phyloP scores from a whole-genome alignment of 169 alveolate genomes.

The Ichthyophthirius multifiliis region DNA sequence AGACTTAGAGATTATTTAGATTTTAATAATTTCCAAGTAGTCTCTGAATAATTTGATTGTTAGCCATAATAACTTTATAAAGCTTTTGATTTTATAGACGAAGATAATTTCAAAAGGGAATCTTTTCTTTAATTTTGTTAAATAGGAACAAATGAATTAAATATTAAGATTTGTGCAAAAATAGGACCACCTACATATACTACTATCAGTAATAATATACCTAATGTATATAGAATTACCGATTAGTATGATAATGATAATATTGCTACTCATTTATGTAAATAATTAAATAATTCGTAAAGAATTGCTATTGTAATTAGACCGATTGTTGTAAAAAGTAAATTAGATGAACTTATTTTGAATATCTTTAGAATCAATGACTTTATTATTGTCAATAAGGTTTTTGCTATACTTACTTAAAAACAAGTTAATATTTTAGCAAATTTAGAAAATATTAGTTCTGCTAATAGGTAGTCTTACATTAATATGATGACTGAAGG shows the following conservation, averaged over 20 bases:
- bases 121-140: not conserved
- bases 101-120: not conserved
- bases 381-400: conserved; percentile 18
- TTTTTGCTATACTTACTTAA: not conserved
- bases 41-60: conserved; percentile 12
- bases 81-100: conserved; percentile 25
- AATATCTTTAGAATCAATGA: conserved; percentile 25
- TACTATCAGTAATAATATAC: conserved; percentile 9
- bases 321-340: conserved; percentile 34
- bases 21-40: conserved; percentile 17
- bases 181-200: conserved; percentile 26
- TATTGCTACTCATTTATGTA: conserved; percentile 8
- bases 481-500: not conserved
- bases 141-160: not conserved
- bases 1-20: conserved; percentile 31
- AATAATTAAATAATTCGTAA: not conserved
- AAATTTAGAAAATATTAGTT: not conserved
- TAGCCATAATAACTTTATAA: not conserved
- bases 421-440: not conserved
- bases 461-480: not conserved
- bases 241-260: conserved; percentile 25
- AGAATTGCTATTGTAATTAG: conserved; percentile 34
- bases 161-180: conserved; percentile 20
- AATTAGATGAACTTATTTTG: conserved; percentile 5
- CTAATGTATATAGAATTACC: conserved; percentile 29